These are phyloP conservation scores for Hypomontagnella submonticulosa DNA, from an alignment of 495 filamentous ascomycete genomes.

Conservation along the genomic window DNA sequence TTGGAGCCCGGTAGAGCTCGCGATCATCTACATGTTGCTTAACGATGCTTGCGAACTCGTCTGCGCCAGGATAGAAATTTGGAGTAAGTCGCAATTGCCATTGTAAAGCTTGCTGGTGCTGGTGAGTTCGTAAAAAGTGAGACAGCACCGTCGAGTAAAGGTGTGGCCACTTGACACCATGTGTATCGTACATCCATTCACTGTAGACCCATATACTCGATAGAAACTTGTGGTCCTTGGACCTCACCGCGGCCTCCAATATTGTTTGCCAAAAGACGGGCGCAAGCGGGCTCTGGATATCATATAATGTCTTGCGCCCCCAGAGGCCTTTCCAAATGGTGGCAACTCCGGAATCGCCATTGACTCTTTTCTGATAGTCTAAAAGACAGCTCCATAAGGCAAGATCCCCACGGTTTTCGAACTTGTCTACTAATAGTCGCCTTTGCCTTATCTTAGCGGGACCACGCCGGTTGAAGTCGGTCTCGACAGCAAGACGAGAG, in stretches of 20 bases:
- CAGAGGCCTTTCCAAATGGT: slow-evolving; percentile 50
- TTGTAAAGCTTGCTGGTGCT: slow-evolving; percentile 46
- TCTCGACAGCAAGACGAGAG: slow-evolving; percentile 56
- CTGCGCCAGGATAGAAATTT: slow-evolving; percentile 47
- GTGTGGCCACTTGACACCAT: slow-evolving; percentile 62
- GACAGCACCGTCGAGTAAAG: slow-evolving; percentile 50
- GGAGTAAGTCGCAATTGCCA: slow-evolving; percentile 54
- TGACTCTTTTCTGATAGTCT: slow-evolving; percentile 66
- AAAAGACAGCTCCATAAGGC: slow-evolving; percentile 74
- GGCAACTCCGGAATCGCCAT: slow-evolving; percentile 67
- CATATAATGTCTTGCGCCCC: slow-evolving; percentile 44
- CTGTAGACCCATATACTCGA: slow-evolving; percentile 66
- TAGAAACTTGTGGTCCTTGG: slow-evolving; percentile 54
- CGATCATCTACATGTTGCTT: slow-evolving; percentile 47
- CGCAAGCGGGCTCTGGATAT: slow-evolving; percentile 43
- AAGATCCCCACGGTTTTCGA: slow-evolving; percentile 61
- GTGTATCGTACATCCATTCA: slow-evolving; percentile 58
- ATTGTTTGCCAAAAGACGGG: slow-evolving; percentile 72
- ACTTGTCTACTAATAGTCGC: slow-evolving; percentile 65
- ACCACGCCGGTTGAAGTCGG: slow-evolving; percentile 56
- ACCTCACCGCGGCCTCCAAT: slow-evolving; percentile 55
- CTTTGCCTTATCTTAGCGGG: slow-evolving; percentile 46
- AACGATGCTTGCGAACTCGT: slow-evolving; percentile 47
- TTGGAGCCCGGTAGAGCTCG: slow-evolving; percentile 40
- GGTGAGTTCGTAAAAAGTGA: slow-evolving; percentile 49